Conservation (phyloP, 306 rosid species). For the Chamaecrista fasciculata region DNA sequence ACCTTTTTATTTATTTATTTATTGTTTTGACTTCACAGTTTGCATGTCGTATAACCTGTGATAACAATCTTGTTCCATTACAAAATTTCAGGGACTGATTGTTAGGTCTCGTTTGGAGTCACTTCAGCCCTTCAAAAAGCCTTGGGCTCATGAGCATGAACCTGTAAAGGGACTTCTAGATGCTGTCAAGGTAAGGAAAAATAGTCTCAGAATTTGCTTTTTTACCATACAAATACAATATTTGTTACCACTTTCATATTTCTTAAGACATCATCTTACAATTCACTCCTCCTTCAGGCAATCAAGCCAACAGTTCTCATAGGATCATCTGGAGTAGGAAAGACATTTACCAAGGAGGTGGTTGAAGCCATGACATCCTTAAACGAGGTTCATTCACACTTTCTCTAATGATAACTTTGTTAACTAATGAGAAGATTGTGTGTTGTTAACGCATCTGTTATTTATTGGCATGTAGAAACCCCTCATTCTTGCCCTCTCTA, state of each 20-base stretch:
- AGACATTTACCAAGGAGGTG: slow-evolving; percentile 90
- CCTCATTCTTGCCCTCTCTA: slow-evolving; percentile 91
- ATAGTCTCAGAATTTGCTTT: slow-evolving; percentile 1
- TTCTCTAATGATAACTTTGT: not conserved
- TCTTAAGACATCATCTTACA: slow-evolving; percentile 16
- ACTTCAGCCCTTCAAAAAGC: slow-evolving; percentile 92
- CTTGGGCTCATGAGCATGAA: slow-evolving; percentile 97
- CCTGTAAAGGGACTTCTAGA: slow-evolving; percentile 69
- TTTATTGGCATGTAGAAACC: slow-evolving; percentile 74
- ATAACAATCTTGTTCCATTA: slow-evolving; percentile 24
- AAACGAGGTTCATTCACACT: slow-evolving; percentile 60
- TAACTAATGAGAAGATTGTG: slow-evolving; percentile 11
- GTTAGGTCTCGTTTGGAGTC: slow-evolving; percentile 73
- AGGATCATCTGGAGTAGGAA: slow-evolving; percentile 93
- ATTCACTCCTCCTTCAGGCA: slow-evolving; percentile 46
- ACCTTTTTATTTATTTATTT: no score
- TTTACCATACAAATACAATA: not conserved
- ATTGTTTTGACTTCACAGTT: not conserved
- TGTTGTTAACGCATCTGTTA: slow-evolving; percentile 21
- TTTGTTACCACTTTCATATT: not conserved
- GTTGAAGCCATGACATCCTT: slow-evolving; percentile 88
- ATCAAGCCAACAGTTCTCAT: slow-evolving; percentile 93
- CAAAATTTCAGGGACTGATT: slow-evolving; percentile 66
- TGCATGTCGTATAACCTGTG: not conserved
- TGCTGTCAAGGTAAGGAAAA: slow-evolving; percentile 70